Conservation (phyloP, 2,329 filamentous ascomycete genomes). For the Epichloe gansuensis region DNA sequence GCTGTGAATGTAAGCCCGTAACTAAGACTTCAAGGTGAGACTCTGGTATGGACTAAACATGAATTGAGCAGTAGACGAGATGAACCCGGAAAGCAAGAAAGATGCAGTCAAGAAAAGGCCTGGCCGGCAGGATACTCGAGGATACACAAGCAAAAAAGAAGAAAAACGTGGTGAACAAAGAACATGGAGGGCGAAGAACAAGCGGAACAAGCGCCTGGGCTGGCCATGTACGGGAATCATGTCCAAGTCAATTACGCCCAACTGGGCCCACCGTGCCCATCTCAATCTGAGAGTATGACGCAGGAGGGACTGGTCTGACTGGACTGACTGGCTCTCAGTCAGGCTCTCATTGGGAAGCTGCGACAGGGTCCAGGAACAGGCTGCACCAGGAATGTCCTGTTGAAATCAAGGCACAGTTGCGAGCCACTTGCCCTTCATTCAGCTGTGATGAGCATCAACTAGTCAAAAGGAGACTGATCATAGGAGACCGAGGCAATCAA, state of each 20-base stretch:
- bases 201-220: background rate
- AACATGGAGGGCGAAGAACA: constrained; percentile 1
- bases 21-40: background rate
- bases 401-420: too few relatives aligned
- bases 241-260: background rate
- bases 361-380: constrained; percentile 7
- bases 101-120: constrained; percentile 1
- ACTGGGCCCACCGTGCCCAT: background rate
- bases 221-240: background rate
- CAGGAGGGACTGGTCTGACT: constrained; percentile 7
- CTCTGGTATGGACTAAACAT: background rate
- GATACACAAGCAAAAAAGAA: background rate
- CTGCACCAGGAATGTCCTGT: background rate
- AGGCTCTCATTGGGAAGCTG: constrained; percentile 1
- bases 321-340: background rate
- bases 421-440: too few relatives aligned
- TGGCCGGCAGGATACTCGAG: constrained; percentile 6
- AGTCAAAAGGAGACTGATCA: background rate
- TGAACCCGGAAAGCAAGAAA: background rate
- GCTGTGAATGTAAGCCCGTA: background rate
- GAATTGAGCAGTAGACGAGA: background rate
- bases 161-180: background rate
- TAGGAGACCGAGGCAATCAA: background rate
- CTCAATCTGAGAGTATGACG: constrained; percentile 6
- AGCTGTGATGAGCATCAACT: background rate